Base-by-base conservation (phyloP, 2,329 filamentous ascomycete genomes). In the Verruconis gallopava region DNA sequence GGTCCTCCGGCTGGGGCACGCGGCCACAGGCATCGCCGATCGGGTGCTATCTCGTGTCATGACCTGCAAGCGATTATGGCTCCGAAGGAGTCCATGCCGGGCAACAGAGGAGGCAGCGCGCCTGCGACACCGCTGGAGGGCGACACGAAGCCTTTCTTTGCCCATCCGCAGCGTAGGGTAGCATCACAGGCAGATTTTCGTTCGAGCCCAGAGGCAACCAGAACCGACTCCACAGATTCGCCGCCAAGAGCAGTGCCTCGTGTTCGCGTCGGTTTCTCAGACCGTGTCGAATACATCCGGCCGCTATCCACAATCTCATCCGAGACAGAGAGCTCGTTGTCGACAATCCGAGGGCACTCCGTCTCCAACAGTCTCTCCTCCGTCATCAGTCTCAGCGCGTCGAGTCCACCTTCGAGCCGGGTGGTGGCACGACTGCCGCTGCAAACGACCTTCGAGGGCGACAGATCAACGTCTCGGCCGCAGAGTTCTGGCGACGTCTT, bases 241-340 rank as follows among this genome's bases (percentile, higher is more conserved):
- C 32, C 42, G 11, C 36, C 25, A 4, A 18, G 42, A n/a, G 28
- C 15, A 5, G 28, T 30, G 5, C 68, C 71, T 3, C 73, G 77
- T 46, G 72, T 77, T 33, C 71, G 81, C 11, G 85, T 93, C 36
- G 83, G 81, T 1, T 93, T 93, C 54, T 85, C 83, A 1, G 85
- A 93, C 48, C 82, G 76, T 9, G 69, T 93, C 20, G 84, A 93
- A 57, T 86, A 82, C 48, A 88, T 88, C 51, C 75, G 85, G 9
- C 86, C 88, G 1, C 63, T 93, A 14, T 94, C 88, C 2, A 68
- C 88, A 15, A 77, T 93, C 12, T 93, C 85, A 1, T 88, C 79
- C 15, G 85, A 91, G 56, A 85, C 84, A 0, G 80, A 85, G 36
- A 86, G 79, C 54, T 91, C 81, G 2, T 65, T 76, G 42, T 70